Percentiles rank a stretch among this genome's conserved stretches.
phyloP scores from a whole-genome alignment of 495 filamentous ascomycete genomes.

The Saxispiralis lemnorum region DNA sequence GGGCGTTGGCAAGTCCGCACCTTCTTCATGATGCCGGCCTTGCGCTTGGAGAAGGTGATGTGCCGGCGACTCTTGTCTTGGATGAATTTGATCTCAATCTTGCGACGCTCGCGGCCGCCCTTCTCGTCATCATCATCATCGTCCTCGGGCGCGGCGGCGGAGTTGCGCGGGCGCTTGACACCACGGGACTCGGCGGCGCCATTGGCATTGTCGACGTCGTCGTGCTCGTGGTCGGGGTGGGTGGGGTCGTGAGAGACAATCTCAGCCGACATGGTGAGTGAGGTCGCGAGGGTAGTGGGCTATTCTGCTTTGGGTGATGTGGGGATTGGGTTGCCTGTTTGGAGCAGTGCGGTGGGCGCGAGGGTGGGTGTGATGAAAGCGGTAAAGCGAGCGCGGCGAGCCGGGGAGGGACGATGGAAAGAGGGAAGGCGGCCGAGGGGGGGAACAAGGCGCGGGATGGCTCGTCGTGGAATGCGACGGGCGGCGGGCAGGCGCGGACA shows the following conservation, averaged over 20 bases:
- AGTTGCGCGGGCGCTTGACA: conserved; percentile 75
- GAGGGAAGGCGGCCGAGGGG: not conserved
- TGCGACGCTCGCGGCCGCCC: conserved; percentile 91
- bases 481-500: not conserved
- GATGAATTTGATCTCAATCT: conserved; percentile 99
- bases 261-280: conserved; percentile 9
- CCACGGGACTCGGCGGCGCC: conserved; percentile 39
- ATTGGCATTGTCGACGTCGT: conserved; percentile 37
- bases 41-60: conserved; percentile 99
- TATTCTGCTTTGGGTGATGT: conserved; percentile 6
- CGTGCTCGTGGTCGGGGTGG: conserved; percentile 9
- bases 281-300: not conserved
- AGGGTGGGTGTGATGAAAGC: not conserved
- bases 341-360: conserved; percentile 1
- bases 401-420: not conserved
- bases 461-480: not conserved
- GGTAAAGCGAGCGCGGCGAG: not conserved
- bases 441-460: not conserved
- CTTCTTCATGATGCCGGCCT: conserved; percentile 99
- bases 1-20: conserved; percentile 42
- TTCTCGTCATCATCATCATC: conserved; percentile 98
- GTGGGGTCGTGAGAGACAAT: conserved; percentile 12
- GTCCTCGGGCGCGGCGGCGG: conserved; percentile 43
- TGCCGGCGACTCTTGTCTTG: conserved; percentile 98
- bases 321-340: conserved; percentile 6